A percentile compares a stretch with the other conserved stretches of the same genome.
Evolutionary conservation across 805 yeast genomes (phyloP).

Genomic region (Teunomyces kruisii): DNA sequence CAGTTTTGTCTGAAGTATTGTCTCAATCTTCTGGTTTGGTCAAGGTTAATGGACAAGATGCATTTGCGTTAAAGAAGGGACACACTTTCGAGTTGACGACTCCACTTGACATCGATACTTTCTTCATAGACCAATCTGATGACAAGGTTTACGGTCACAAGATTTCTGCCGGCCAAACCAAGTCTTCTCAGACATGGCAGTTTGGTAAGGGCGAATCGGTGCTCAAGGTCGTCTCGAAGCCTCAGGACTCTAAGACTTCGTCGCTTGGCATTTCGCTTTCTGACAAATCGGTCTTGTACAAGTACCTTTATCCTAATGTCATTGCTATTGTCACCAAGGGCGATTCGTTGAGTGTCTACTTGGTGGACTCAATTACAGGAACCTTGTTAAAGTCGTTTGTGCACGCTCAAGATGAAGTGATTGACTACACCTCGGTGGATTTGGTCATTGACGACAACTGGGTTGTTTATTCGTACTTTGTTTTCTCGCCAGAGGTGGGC

Average conservation of each 20-base stretch:
- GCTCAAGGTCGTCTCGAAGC: conserved; percentile 19
- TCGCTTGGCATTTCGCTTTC: conserved; percentile 69
- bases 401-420: conserved; percentile 34
- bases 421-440: conserved; percentile 42
- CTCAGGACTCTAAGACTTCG: conserved; percentile 27
- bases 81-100: not conserved
- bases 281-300: conserved; percentile 75
- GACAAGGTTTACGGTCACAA: conserved; percentile 21
- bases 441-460: conserved; percentile 80
- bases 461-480: conserved; percentile 67
- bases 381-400: conserved; percentile 49
- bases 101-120: conserved; percentile 10
- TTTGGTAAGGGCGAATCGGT: conserved; percentile 20
- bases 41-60: not conserved
- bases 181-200: conserved; percentile 29
- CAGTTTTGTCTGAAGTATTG: not conserved
- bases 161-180: conserved; percentile 8
- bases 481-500: conserved; percentile 47
- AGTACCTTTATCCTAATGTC: conserved; percentile 73
- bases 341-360: conserved; percentile 40
- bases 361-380: conserved; percentile 74
- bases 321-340: conserved; percentile 47
- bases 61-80: not conserved
- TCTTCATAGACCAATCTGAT: conserved; percentile 12
- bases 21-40: not conserved